A percentile compares a stretch with the other conserved stretches of the same genome.
Evolutionary conservation across 441 rosid species (phyloP).

Genomic region (Syzygium syzygioides): DNA sequence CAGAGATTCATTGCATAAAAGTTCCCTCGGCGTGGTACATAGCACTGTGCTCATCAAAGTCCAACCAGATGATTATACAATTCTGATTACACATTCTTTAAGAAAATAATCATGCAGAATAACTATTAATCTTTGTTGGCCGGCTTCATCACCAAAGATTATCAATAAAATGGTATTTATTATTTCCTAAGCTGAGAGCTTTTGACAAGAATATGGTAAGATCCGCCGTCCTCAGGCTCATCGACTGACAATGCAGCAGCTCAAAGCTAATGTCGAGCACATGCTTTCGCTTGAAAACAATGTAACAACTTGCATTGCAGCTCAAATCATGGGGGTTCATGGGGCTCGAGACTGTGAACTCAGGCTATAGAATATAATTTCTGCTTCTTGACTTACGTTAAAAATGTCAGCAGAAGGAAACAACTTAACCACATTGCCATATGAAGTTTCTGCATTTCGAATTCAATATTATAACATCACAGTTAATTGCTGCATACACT

Average conservation of each 20-base stretch:
- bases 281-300: neutral
- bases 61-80: neutral
- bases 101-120: neutral
- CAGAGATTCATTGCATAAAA: neutral
- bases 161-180: neutral
- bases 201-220: neutral
- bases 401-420: neutral
- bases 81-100: neutral
- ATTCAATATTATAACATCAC: neutral
- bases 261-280: neutral
- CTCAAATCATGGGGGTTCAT: neutral
- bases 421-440: neutral
- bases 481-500: neutral
- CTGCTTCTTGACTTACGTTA: neutral
- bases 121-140: neutral
- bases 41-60: neutral
- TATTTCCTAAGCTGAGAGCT: neutral
- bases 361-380: neutral
- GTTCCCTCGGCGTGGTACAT: neutral
- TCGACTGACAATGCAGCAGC: neutral
- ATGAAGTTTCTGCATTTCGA: neutral
- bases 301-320: neutral
- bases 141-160: neutral
- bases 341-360: slow-evolving; percentile 2
- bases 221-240: neutral